A percentile compares a stretch with the other conserved stretches of the same genome.
Conservation (phyloP, 805 yeast species). For the Teunomyces kruisii region DNA sequence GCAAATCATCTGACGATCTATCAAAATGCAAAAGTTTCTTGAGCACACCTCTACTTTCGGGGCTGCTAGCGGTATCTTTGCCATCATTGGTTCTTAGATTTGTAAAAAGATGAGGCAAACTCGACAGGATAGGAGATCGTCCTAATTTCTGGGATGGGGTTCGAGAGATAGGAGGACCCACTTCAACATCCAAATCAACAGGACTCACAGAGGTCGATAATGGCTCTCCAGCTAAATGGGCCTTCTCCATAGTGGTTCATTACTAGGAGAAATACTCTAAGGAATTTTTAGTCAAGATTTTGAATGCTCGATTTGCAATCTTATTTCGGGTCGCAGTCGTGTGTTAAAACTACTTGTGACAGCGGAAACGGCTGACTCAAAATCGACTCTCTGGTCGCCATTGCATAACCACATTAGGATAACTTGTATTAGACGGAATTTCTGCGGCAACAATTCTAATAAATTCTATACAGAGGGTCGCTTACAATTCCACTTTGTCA, state of each 20-base stretch:
- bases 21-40: constrained; percentile 12
- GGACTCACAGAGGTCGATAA: neutral
- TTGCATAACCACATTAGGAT: too few relatives aligned
- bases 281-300: neutral
- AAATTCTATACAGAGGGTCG: too few relatives aligned
- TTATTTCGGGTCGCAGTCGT: neutral
- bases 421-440: too few relatives aligned
- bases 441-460: too few relatives aligned
- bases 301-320: neutral
- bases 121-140: constrained; percentile 23
- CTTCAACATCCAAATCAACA: constrained; percentile 4
- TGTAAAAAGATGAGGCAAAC: constrained; percentile 20
- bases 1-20: constrained; percentile 12
- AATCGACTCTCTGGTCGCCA: too few relatives aligned
- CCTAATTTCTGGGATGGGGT: constrained; percentile 7
- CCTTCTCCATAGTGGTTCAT: neutral
- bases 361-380: neutral
- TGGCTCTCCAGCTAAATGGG: neutral
- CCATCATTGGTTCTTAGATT: constrained; percentile 22
- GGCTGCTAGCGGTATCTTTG: constrained; percentile 1
- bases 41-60: constrained; percentile 8
- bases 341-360: neutral
- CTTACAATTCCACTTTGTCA: constrained; percentile 22
- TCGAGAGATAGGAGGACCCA: constrained; percentile 5
- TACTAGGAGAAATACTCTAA: neutral